phyloP scores from a whole-genome alignment of 805 yeast species.

The Starmerella khaoyaiensis region DNA sequence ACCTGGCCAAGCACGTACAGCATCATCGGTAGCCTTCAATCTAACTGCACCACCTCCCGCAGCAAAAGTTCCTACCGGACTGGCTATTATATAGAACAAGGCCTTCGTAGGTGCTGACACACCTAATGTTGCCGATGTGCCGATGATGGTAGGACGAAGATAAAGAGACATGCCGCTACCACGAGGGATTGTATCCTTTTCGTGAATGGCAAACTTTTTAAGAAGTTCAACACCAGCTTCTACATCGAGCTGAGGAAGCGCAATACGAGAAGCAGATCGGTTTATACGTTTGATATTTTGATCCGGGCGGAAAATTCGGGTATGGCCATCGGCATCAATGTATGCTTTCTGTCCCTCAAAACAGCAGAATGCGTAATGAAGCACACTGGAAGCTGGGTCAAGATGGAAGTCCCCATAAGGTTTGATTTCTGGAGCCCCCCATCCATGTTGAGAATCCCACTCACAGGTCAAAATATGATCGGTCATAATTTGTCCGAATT shows the following conservation, averaged over 20 bases:
- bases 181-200: slow-evolving; percentile 65
- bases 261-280: slow-evolving; percentile 76
- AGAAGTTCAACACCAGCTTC: slow-evolving; percentile 66
- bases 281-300: slow-evolving; percentile 88
- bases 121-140: slow-evolving; percentile 79
- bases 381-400: slow-evolving; percentile 84
- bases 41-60: slow-evolving; percentile 86
- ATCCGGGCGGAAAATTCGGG: slow-evolving; percentile 82
- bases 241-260: slow-evolving; percentile 72
- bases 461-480: slow-evolving; percentile 78
- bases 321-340: slow-evolving; percentile 39
- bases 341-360: slow-evolving; percentile 97
- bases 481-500: slow-evolving; percentile 65
- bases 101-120: slow-evolving; percentile 76
- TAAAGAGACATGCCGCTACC: slow-evolving; percentile 84
- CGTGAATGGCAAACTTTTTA: slow-evolving; percentile 61
- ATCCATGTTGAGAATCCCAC: slow-evolving; percentile 67
- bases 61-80: slow-evolving; percentile 95
- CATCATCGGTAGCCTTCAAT: slow-evolving; percentile 88
- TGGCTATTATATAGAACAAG: slow-evolving; percentile 69
- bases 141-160: slow-evolving; percentile 89
- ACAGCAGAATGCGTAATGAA: slow-evolving; percentile 89
- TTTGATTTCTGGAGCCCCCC: slow-evolving; percentile 79
- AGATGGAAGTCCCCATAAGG: slow-evolving; percentile 67
- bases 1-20: slow-evolving; percentile 99